Conservation (phyloP, 2,329 filamentous ascomycete genomes). For the Tolypocladium cylindrosporum region DNA sequence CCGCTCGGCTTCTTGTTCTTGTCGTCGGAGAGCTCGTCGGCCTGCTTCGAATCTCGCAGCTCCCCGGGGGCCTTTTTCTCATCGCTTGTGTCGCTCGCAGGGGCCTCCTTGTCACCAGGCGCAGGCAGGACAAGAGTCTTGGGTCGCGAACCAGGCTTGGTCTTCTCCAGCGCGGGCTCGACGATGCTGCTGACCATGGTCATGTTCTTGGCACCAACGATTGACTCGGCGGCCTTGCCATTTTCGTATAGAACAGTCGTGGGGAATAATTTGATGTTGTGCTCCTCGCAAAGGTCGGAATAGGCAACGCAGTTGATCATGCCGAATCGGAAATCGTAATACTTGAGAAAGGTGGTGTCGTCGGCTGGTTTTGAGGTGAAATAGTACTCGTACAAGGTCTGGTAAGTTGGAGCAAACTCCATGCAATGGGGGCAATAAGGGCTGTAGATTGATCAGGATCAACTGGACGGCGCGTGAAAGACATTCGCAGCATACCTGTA, state of each 20-base stretch:
- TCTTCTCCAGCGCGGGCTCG: conserved; percentile 66
- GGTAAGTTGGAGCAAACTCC: conserved; percentile 72
- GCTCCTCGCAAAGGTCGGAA: conserved; percentile 63
- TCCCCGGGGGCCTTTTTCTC: conserved; percentile 19
- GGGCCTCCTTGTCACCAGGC: conserved; percentile 48
- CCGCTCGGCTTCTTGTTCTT: conserved; percentile 1
- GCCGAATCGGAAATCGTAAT: conserved; percentile 84
- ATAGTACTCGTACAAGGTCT: conserved; percentile 94
- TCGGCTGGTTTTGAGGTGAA: conserved; percentile 68
- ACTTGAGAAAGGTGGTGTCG: conserved; percentile 58
- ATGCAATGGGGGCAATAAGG: conserved; percentile 64
- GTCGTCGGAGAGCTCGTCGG: conserved; percentile 20
- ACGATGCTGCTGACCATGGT: conserved; percentile 57
- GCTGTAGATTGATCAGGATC: conserved; percentile 24
- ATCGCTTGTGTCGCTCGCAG: conserved; percentile 15
- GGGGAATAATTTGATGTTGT: conserved; percentile 62
- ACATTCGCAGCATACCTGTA: conserved; percentile 44
- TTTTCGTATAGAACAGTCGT: conserved; percentile 73
- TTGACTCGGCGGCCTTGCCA: conserved; percentile 54
- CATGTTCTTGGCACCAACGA: conserved; percentile 60
- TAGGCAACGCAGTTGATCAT: conserved; percentile 78
- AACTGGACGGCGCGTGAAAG: conserved; percentile 7
- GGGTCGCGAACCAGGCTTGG: conserved; percentile 72
- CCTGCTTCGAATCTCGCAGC: conserved; percentile 14
- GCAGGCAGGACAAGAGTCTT: conserved; percentile 58